Evolutionary conservation across 305 asterid species (phyloP), one percentile per base, ranked within the genome.

Genomic region (Solanum hybrid): DNA sequence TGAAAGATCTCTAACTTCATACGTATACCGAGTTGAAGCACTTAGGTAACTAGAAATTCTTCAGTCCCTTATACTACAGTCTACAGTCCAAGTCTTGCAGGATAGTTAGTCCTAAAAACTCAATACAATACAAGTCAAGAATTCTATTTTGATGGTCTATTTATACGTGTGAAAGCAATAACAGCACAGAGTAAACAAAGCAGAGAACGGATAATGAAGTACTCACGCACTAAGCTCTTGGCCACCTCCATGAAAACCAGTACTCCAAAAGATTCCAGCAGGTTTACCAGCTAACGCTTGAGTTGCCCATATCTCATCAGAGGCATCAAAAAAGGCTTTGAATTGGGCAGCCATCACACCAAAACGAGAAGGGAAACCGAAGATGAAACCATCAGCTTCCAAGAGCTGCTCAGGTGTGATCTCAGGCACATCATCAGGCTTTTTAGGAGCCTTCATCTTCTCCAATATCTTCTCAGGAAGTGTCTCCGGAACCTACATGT

Each of bases 171-270:
- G 27, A 51, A 51, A 7, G 32, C 11, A 1, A 77, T n/a, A 76
- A 41, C 68, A 79, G 83, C 15, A 8, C 38, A 29, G 38, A 83
- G 10, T 29, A 83, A 83, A 80, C 34, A 29, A 45, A 17, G 75
- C 39, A 45, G 29, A 29, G 29, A 45, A 5, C 1, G 3, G 75
- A 17, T 17, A 20, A 83, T 27, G 38, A 83, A 87, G 45, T 73
- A 91, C 98, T 92, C 89, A 96, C 98, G 98, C 99, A 1, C 98
- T 95, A 88, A 97, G 99, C 92, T 97, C 98, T 90, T 96, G 99
- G 26, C 98, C 99, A 12, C 98, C 99, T n/a, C 99, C 99, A 92
- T 94, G 98, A 93, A 97, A 97, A 29, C 99, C 99, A 0, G 99
- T 97, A 94, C 98, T 95, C 99, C 98, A 95, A 91, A 97, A 97